Evolutionary conservation across 108 stramenopile species (phyloP), one percentile per base, ranked within the genome.

Genomic region (Phaeodactylum tricornutum): DNA sequence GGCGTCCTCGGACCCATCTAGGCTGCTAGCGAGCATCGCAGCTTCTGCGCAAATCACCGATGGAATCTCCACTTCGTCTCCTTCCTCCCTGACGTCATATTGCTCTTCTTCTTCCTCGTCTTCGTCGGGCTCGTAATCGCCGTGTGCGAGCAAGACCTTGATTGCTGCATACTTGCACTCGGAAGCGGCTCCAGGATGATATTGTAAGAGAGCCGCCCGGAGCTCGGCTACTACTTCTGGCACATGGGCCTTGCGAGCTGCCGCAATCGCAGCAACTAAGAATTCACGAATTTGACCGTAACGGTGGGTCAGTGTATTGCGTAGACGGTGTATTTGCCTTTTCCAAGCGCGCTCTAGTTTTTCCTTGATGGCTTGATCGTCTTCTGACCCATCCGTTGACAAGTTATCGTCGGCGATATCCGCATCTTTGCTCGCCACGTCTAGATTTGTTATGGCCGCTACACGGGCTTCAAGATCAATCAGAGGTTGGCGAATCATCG

Each of bases 211-310:
- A 5, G 81, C 78, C 16, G 57, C 58, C 22, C 77, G 73, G 16
- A 89, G 59, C 37, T 78, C 67, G 7, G 67, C 76, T 21, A 84
- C 77, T 26, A 79, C 75, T 45, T 65, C 74, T 15, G 67, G 53
- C 5, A 76, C 47, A 44, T 85, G 75, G 23, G 81, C 71, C 50
- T 85, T 83, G 23, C 87, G 69, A 12, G 87, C 87, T 47, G 79
- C 69, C 34, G 81, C 63, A 44, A 89, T 77, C 0, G 87, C 87
- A 15, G 72, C 71, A 11, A 83, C 69, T 12, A 89, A 47, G 12
- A 64, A 41, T 19, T 79, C 70, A 4, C 79, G 70, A 38, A 89
- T 78, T 23, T 72, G 63, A 1, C 43, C 64, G 29, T 75, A 54
- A 15, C 61, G 38, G 8, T 51, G 55, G 6, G 77, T 63, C 35